Percentiles rank a stretch among this genome's conserved stretches.
Evolutionary conservation across 2,329 filamentous ascomycete species (phyloP).

Genomic region (Scorias spongiosa): DNA sequence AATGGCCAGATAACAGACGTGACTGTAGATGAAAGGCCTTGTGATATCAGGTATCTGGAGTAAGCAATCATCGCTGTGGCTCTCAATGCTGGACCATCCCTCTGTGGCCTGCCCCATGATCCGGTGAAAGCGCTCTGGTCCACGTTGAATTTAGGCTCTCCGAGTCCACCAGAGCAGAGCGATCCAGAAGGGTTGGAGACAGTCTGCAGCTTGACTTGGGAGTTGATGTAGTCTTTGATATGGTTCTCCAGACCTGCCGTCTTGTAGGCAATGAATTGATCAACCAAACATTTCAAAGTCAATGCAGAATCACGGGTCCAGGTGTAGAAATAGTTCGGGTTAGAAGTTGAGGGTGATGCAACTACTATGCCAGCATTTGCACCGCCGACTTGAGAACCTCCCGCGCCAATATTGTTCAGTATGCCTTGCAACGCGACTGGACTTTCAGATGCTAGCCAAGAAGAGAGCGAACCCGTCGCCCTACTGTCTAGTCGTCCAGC

Average conservation of each 20-base stretch:
- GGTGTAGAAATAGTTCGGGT: slow-evolving; percentile 54
- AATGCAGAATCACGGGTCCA: slow-evolving; percentile 66
- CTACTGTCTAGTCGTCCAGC: neutral
- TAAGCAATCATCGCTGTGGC: slow-evolving; percentile 61
- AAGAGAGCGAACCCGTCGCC: slow-evolving; percentile 9
- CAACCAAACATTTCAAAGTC: slow-evolving; percentile 52
- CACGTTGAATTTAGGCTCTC: slow-evolving; percentile 59
- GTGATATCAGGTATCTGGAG: slow-evolving; percentile 49
- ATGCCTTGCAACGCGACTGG: slow-evolving; percentile 35
- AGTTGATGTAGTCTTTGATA: slow-evolving; percentile 52
- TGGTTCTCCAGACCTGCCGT: slow-evolving; percentile 36
- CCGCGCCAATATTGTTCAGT: slow-evolving; percentile 40
- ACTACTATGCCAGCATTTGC: slow-evolving; percentile 37
- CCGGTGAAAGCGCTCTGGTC: slow-evolving; percentile 37
- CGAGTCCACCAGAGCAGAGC: slow-evolving; percentile 39
- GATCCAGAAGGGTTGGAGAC: slow-evolving; percentile 55
- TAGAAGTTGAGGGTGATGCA: slow-evolving; percentile 38
- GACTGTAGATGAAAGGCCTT: slow-evolving; percentile 27
- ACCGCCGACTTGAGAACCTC: slow-evolving; percentile 33
- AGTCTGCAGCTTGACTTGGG: slow-evolving; percentile 51
- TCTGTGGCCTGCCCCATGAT: slow-evolving; percentile 62
- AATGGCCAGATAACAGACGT: slow-evolving; percentile 52
- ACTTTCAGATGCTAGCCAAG: slow-evolving; percentile 30
- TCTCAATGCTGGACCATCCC: slow-evolving; percentile 63
- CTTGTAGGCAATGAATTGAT: slow-evolving; percentile 50